Conservation (phyloP, 2,329 filamentous ascomycete species). For the Ramularia endophylla region DNA sequence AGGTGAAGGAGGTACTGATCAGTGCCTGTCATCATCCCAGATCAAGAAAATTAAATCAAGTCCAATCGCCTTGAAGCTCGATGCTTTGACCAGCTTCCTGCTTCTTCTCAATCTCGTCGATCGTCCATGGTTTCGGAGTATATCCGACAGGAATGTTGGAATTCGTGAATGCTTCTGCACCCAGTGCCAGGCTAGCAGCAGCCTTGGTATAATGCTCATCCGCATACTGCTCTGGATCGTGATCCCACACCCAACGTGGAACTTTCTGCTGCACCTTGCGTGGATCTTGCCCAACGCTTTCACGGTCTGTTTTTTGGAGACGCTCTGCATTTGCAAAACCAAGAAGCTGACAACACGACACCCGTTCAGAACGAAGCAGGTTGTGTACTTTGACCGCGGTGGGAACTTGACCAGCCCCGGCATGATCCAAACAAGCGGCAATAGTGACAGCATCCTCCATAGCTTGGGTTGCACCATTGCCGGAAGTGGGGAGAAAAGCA, state of each 20-base stretch:
- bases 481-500: conserved; percentile 48
- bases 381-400: conserved; percentile 28
- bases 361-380: conserved; percentile 24
- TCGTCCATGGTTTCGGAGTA: conserved; percentile 12
- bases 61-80: conserved; percentile 19
- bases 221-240: conserved; percentile 19
- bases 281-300: conserved; percentile 10
- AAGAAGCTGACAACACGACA: conserved; percentile 18
- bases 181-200: conserved; percentile 8
- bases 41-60: too few relatives aligned
- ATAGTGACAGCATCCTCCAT: conserved; percentile 48
- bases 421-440: conserved; percentile 41
- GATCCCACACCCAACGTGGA: conserved; percentile 17
- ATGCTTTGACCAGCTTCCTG: conserved; percentile 14
- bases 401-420: conserved; percentile 36
- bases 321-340: conserved; percentile 21
- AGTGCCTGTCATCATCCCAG: too few relatives aligned
- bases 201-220: conserved; percentile 14
- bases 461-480: conserved; percentile 50
- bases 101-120: conserved; percentile 15
- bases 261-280: conserved; percentile 14
- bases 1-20: too few relatives aligned
- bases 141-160: conserved; percentile 18
- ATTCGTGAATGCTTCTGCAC: conserved; percentile 12
- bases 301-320: conserved; percentile 19